Evolutionary conservation across 768 basidiomycete genomes (phyloP).

Genomic region (Coprinopsis cinerea): DNA sequence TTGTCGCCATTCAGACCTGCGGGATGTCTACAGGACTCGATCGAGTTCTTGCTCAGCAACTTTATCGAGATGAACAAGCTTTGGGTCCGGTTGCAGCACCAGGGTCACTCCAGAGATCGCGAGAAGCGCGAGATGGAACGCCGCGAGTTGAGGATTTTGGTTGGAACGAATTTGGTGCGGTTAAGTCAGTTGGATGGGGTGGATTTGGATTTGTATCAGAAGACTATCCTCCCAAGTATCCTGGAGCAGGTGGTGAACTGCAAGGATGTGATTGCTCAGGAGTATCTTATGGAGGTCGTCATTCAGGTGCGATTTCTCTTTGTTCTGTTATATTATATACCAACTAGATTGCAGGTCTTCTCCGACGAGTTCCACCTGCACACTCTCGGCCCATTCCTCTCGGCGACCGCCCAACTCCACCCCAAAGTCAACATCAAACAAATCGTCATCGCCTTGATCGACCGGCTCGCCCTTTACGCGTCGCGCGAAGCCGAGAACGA

Average conservation of each 20-base stretch:
- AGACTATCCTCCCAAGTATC: constrained; percentile 82
- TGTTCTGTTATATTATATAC: no score
- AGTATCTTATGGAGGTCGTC: constrained; percentile 99
- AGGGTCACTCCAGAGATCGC: constrained; percentile 93
- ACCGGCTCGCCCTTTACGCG: constrained; percentile 91
- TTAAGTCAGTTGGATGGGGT: constrained; percentile 95
- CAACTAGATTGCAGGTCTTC: constrained; percentile 66
- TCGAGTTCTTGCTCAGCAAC: constrained; percentile 92
- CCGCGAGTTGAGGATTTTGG: constrained; percentile 89
- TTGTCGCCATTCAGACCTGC: constrained; percentile 47
- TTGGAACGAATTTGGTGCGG: constrained; percentile 96
- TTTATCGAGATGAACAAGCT: constrained; percentile 99
- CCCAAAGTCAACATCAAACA: constrained; percentile 98
- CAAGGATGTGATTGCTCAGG: constrained; percentile 98
- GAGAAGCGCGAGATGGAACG: constrained; percentile 98
- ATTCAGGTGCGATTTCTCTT: no score
- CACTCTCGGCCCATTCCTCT: constrained; percentile 92
- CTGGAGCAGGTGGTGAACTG: constrained; percentile 97
- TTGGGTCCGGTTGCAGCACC: constrained; percentile 97
- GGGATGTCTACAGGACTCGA: constrained; percentile 93
- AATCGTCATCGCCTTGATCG: constrained; percentile 96
- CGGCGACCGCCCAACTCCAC: constrained; percentile 92
- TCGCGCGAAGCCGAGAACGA: constrained; percentile 97
- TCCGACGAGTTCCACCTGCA: constrained; percentile 98
- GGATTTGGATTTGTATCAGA: constrained; percentile 87